Evolutionary conservation across 2,329 filamentous ascomycete genomes (phyloP), one percentile per base, ranked within the genome.

Genomic region (Xylaria sp.): DNA sequence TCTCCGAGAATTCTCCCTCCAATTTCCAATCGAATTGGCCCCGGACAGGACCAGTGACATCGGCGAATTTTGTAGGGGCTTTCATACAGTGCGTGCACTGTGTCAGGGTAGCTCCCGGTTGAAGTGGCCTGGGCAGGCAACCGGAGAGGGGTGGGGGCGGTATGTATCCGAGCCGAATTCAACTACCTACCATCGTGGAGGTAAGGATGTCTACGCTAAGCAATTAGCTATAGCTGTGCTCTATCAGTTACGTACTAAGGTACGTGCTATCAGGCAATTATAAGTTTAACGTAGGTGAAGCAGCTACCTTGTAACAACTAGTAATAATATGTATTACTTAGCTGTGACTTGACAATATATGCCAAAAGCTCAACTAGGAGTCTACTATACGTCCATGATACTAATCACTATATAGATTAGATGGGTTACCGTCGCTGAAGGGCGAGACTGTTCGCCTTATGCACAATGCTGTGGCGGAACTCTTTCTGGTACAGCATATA

Each of bases 1-100:
- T 60, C 44, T 67, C 67, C 65, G 68, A 70, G 61, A 68, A 62
- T 65, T 70, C 56, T 65, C 68, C 65, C 64, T 50, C 50, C 37
- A 55, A 59, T 65, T 69, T 41, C 28, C 37, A 50, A 55, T 63
- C 61, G 44, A 52, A 34, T 37, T 58, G 56, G 25, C 44, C 23
- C 23, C 7, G 18, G n/a, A 28, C 7, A 12, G 13, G 34, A 28
- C 62, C 66, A 65, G 54, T 63, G 18, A 46, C 20, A 70, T 61
- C 18, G 10, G 23, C 54, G 44, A 54, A 48, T 59, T 55, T 63
- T 32, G 41, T 4, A 63, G 39, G 50, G 37, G 12, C 34, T 25
- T 50, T 12, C 13, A 18, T 66, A 69, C 66, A 57, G 57, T 57
- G 57, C 7, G 6, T 34, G 34, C 7, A 32, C 28, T 23, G 50